Base-by-base conservation (phyloP, 2,329 filamentous ascomycete species). In the Dryadomyces sulphureus region DNA sequence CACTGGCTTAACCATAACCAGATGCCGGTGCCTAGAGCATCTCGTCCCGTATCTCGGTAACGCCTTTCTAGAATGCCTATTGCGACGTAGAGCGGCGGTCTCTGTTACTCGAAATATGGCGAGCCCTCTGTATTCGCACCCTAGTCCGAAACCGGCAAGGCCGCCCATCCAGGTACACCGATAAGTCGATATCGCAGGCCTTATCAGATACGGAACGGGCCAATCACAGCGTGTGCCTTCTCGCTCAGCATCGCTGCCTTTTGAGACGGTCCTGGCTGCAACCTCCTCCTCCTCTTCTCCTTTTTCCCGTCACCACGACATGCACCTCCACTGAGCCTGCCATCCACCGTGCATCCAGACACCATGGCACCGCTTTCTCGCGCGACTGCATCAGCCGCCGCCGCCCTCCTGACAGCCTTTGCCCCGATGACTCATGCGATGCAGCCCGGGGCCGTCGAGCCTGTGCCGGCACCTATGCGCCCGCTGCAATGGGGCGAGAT, bases 401-500 rank as follows among this genome's bases (percentile, higher is more conserved):
- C 35, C 12, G 43, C 45, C 7, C 47, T 45, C 5, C 14, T 51
- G 36, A 46, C 50, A 12, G 46, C 30, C 11, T 43, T 52, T 16
- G 67, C 19, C 41, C 55, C 35, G 54, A 62, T 49, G 60, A 43
- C 55, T 38, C 54, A 55, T 49, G 73, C 73, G 50, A 72, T 79
- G 49, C 92, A 98, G 62, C 90, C 90, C 9, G 79, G 77, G 47
- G 86, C 90, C 45, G 80, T 80, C n/a, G 65, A 74, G 36, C 86
- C 92, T 7, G 73, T 90, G 49, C 73, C 78, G 48, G 87, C 83
- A 46, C 89, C 88, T 40, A 76, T 96, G 64, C 81, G 90, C 56
- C 75, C 87, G 54, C 71, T 98, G 45, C 75, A 79, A 55, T 95
- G 89, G 86, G 89, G 84, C n/a, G 82, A 94, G 60, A 73, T 96